Conservation (phyloP, 106 monocot genomes). For the Alisma plantagoaquatica region DNA sequence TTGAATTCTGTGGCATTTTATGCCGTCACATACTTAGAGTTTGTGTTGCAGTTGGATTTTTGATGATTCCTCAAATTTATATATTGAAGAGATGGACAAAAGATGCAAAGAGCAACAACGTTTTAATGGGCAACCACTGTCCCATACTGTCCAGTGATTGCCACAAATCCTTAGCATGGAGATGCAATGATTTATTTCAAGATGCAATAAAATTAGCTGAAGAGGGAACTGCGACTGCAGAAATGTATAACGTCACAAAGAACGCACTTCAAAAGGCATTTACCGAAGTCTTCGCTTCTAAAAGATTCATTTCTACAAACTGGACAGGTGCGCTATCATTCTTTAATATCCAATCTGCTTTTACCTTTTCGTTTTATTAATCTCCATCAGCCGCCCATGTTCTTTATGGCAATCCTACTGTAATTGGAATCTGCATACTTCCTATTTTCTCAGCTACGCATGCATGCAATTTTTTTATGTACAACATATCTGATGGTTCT, state of each 20-base stretch:
- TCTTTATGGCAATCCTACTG: no score
- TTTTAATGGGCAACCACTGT: slow-evolving; percentile 21
- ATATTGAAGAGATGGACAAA: slow-evolving; percentile 74
- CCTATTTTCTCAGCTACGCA: no score
- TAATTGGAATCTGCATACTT: no score
- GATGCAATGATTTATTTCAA: slow-evolving; percentile 78
- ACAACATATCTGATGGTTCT: no score
- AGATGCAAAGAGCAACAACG: slow-evolving; percentile 50
- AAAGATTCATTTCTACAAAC: slow-evolving; percentile 33
- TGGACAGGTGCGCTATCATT: slow-evolving; percentile 37
- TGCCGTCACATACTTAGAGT: slow-evolving; percentile 72
- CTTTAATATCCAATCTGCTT: no score
- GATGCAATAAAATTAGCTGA: slow-evolving; percentile 87
- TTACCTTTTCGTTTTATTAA: no score
- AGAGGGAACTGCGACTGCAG: slow-evolving; percentile 69
- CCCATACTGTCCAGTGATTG: slow-evolving; percentile 16
- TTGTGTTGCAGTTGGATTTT: slow-evolving; percentile 30
- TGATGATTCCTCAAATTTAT: slow-evolving; percentile 56
- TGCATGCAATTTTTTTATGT: no score
- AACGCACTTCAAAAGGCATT: slow-evolving; percentile 62
- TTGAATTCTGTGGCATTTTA: slow-evolving; percentile 69
- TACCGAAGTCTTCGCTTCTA: slow-evolving; percentile 53
- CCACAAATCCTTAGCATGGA: slow-evolving; percentile 25
- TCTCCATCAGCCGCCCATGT: no score
- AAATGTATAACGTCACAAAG: slow-evolving; percentile 72